Base-by-base conservation (phyloP, 2,329 filamentous ascomycete species). In the Fusarium irregulare region DNA sequence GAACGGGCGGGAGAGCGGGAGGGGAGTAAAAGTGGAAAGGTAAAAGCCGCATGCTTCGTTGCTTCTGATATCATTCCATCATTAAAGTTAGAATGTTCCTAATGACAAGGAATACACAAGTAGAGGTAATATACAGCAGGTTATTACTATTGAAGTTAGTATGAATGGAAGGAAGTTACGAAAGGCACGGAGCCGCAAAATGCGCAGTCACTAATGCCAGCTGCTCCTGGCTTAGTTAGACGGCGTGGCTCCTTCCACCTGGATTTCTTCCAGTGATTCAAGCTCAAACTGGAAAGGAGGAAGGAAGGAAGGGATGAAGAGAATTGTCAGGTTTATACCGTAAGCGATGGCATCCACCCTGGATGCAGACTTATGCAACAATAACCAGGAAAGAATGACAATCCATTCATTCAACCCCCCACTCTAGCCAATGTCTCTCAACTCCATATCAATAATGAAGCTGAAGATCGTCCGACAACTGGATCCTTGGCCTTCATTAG, bases 71-170 rank as follows among this genome's bases (percentile, higher is more conserved):
- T 25, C 30, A 44, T 32, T 11, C 20, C 40, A 37, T 60, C 32
- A 25, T 61, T 53, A 12, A n/a, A 41, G 41, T 67, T 60, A 48
- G 47, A 53, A 48, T 23, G 44, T 60, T 48, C 27, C 21, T 13
- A 51, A 25, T 30, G 49, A 28, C 62, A 58, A 44, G 57, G 59
- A 58, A 44, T 11, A 37, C 34, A 34, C 57, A 57, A 50, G 56
- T 40, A n/a, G 28, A 12, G 42, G 25, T 18, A 18, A 21, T 10
- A 42, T n/a, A 41, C 34, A 37, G 18, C 34, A 37, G 18, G 34
- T 37, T n/a, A 40, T 37, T 30, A 28, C 12, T 44, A 60, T 37
- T 21, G 54, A 55, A 50, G 49, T 25, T 16, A 37, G 27, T 21
- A 53, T 56, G 34, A 34, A 34, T 27, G 16, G 27, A 30, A 37